Percentiles rank a stretch among this genome's conserved stretches.
These are phyloP conservation scores for Penicillium subrubescens DNA, from an alignment of 495 filamentous ascomycete species.

Conservation along the genomic window DNA sequence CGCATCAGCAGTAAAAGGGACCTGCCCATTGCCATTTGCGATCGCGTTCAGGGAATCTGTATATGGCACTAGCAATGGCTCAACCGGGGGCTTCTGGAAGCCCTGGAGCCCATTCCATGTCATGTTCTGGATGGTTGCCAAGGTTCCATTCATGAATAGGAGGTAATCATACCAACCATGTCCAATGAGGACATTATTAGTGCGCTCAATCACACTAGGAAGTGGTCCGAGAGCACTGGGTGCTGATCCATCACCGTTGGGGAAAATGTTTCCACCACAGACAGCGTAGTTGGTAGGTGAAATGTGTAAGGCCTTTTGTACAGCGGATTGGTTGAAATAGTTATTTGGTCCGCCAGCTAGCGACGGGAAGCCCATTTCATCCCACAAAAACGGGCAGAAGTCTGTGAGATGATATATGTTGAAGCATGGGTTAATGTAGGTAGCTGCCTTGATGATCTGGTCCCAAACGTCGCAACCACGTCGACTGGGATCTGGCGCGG, in stretches of 20 bases:
- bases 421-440: slow-evolving; percentile 75
- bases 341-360: slow-evolving; percentile 56
- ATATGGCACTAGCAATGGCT: slow-evolving; percentile 68
- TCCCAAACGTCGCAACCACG: slow-evolving; percentile 60
- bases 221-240: slow-evolving; percentile 56
- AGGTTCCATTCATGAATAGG: slow-evolving; percentile 65
- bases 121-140: slow-evolving; percentile 81
- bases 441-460: slow-evolving; percentile 57
- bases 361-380: slow-evolving; percentile 74
- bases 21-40: slow-evolving; percentile 10
- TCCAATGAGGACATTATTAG: slow-evolving; percentile 67
- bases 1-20: slow-evolving; percentile 33
- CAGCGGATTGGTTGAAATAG: slow-evolving; percentile 80
- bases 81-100: slow-evolving; percentile 59
- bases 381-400: slow-evolving; percentile 73
- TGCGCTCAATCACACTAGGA: slow-evolving; percentile 71
- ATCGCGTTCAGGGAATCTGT: slow-evolving; percentile 46
- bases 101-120: slow-evolving; percentile 75
- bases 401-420: slow-evolving; percentile 75
- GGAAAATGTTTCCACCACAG: slow-evolving; percentile 62
- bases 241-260: slow-evolving; percentile 48
- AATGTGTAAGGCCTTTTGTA: slow-evolving; percentile 73
- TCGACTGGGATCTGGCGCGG: slow-evolving; percentile 26
- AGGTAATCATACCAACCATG: slow-evolving; percentile 62
- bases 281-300: slow-evolving; percentile 62